These are phyloP conservation scores for Tylopilus rubrobrunneus DNA, from an alignment of 768 basidiomycete species.

Conservation along the genomic window DNA sequence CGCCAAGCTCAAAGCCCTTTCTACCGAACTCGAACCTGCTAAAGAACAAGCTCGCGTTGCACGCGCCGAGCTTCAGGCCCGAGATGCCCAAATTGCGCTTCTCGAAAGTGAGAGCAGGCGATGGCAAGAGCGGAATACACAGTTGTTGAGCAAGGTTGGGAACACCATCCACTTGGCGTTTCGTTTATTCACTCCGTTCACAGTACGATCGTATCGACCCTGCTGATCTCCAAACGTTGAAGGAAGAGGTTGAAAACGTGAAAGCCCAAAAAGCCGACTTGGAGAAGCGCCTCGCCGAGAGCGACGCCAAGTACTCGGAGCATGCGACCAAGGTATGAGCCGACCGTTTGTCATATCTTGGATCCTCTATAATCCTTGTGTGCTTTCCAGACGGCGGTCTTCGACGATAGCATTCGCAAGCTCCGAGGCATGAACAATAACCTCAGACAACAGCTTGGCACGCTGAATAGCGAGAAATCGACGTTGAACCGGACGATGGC, in stretches of 20 bases:
- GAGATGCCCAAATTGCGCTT: conserved; percentile 59
- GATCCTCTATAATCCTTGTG: background rate
- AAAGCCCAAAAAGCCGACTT: conserved; percentile 40
- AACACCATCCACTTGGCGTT: background rate
- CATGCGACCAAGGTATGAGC: conserved; percentile 31
- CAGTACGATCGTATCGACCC: conserved; percentile 90
- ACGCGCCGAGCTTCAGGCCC: conserved; percentile 72
- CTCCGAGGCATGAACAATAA: conserved; percentile 28
- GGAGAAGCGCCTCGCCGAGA: conserved; percentile 28
- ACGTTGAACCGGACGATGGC: conserved; percentile 26
- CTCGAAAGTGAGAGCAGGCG: conserved; percentile 73
- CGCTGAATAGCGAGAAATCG: conserved; percentile 28
- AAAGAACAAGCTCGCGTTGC: conserved; percentile 65
- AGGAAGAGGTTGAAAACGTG: conserved; percentile 61
- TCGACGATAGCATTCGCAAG: conserved; percentile 39
- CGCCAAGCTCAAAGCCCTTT: conserved; percentile 51
- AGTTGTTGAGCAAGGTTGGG: conserved; percentile 73
- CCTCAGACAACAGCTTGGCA: conserved; percentile 23
- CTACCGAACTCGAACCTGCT: conserved; percentile 65
- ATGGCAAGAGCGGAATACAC: conserved; percentile 83
- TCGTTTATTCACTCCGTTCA: background rate
- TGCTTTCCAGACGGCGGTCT: conserved; percentile 32
- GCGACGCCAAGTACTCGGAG: conserved; percentile 29
- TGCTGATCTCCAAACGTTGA: conserved; percentile 74
- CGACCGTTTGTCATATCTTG: no score